Percentiles rank a stretch among this genome's conserved stretches.
Conservation (phyloP, 805 yeast genomes). For the Diddensiella santjacobensis region DNA sequence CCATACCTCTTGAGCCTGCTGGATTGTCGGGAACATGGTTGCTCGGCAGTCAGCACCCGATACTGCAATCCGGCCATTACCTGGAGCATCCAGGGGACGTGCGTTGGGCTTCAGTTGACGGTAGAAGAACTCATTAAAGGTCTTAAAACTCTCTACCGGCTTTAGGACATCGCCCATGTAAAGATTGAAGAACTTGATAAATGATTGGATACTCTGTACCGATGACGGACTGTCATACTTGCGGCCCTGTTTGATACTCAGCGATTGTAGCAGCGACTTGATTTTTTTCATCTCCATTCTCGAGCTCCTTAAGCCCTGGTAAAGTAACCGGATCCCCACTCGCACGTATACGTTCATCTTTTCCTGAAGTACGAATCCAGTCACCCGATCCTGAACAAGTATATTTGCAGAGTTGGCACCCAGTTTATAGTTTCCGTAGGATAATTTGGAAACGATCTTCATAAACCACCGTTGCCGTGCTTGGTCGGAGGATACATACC, state of each 20-base stretch:
- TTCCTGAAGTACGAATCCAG: constrained; percentile 89
- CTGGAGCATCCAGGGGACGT: constrained; percentile 62
- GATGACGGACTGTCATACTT: constrained; percentile 76
- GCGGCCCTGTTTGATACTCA: constrained; percentile 76
- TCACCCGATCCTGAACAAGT: constrained; percentile 82
- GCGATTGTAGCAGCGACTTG: constrained; percentile 54
- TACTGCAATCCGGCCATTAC: constrained; percentile 47
- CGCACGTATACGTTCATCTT: constrained; percentile 87
- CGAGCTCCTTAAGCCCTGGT: constrained; percentile 60
- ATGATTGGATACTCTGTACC: constrained; percentile 62
- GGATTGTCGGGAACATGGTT: constrained; percentile 58
- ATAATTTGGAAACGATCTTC: constrained; percentile 73
- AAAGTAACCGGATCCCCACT: constrained; percentile 78
- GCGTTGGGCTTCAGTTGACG: constrained; percentile 69
- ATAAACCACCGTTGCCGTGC: constrained; percentile 90
- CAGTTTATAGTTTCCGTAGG: constrained; percentile 80
- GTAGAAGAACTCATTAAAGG: constrained; percentile 88
- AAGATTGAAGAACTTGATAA: constrained; percentile 77
- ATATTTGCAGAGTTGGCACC: constrained; percentile 94
- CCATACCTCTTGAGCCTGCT: constrained; percentile 73
- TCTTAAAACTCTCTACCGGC: constrained; percentile 49
- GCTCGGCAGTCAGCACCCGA: constrained; percentile 90
- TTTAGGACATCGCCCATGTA: constrained; percentile 66
- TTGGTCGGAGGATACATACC: constrained; percentile 72
- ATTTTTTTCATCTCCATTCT: constrained; percentile 54